These are phyloP conservation scores for Ochetophila trinervis DNA, from an alignment of 306 rosid genomes.

Conservation along the genomic window DNA sequence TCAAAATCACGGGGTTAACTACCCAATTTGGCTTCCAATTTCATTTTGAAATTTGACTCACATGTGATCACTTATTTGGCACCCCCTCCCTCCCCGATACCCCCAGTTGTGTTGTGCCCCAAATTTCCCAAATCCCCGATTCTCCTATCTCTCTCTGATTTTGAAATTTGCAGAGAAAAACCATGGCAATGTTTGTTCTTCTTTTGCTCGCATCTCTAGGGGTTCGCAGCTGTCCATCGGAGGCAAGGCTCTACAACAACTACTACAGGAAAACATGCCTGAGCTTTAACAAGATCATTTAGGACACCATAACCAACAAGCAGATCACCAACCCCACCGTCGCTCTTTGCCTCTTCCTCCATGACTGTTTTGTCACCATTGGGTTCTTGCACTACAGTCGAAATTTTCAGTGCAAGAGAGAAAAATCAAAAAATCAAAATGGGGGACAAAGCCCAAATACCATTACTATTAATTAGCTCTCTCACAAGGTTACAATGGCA, in stretches of 20 bases:
- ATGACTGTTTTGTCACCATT: conserved; percentile 54
- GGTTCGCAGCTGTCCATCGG: neutral
- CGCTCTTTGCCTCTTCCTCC: conserved; percentile 41
- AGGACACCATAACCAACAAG: conserved; percentile 37
- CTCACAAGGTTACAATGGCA: no score
- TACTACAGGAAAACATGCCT: conserved; percentile 36
- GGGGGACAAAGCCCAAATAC: no score
- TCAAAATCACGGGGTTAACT: no score
- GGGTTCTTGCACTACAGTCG: conserved; percentile 81
- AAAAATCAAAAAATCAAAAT: no score
- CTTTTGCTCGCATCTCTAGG: conserved; percentile 7
- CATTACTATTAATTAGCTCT: no score
- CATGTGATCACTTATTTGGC: no score
- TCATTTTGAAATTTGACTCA: no score
- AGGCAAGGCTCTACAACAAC: conserved; percentile 19
- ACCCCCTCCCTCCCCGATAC: no score
- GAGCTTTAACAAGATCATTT: conserved; percentile 32
- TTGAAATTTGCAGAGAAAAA: neutral
- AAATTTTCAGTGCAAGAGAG: no score
- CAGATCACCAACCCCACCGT: conserved; percentile 46
- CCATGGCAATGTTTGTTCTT: conserved; percentile 16
- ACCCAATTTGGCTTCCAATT: no score
- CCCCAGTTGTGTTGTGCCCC: no score
- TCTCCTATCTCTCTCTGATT: neutral
- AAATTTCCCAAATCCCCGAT: no score